A percentile compares a stretch with the other conserved stretches of the same genome.
phyloP scores from a whole-genome alignment of 495 filamentous ascomycete species.

The Parmelia sp. region DNA sequence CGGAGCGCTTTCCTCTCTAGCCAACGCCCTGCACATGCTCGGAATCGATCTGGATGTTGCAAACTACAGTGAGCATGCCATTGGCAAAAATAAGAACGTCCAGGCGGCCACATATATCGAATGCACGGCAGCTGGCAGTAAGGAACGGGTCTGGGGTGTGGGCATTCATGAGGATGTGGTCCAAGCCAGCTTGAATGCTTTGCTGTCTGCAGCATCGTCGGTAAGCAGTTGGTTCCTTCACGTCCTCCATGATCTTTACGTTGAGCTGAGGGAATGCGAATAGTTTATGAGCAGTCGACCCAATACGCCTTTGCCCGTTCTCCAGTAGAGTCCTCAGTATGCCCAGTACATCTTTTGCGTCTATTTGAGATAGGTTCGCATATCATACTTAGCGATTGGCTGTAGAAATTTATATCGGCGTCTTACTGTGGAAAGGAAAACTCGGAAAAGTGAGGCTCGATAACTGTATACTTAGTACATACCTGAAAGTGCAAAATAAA shows the following conservation, averaged over 20 bases:
- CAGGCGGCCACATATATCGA: conserved; percentile 95
- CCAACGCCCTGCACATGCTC: conserved; percentile 72
- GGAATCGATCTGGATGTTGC: conserved; percentile 86
- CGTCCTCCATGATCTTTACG: not conserved
- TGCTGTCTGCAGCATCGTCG: conserved; percentile 71
- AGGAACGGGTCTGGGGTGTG: conserved; percentile 83
- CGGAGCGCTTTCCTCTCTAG: conserved; percentile 83
- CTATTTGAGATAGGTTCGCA: not conserved
- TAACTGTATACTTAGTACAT: not conserved
- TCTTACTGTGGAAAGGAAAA: not conserved
- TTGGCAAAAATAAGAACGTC: conserved; percentile 61
- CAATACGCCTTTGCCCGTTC: conserved; percentile 12
- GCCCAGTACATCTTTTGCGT: not conserved
- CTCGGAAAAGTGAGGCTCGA: not conserved
- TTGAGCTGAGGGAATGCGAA: not conserved
- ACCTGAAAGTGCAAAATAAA: not conserved
- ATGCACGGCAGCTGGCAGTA: conserved; percentile 64
- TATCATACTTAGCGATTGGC: not conserved
- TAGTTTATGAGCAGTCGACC: conserved; percentile 24
- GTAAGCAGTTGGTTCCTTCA: not conserved
- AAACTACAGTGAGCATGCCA: conserved; percentile 95
- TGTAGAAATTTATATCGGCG: not conserved
- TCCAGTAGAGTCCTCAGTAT: not conserved
- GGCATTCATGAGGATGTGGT: conserved; percentile 94
- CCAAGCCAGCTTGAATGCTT: conserved; percentile 82